A percentile compares a stretch with the other conserved stretches of the same genome.
Conservation (phyloP, 192 early-diverging fungal genomes). For the Entomortierella parvispora region DNA sequence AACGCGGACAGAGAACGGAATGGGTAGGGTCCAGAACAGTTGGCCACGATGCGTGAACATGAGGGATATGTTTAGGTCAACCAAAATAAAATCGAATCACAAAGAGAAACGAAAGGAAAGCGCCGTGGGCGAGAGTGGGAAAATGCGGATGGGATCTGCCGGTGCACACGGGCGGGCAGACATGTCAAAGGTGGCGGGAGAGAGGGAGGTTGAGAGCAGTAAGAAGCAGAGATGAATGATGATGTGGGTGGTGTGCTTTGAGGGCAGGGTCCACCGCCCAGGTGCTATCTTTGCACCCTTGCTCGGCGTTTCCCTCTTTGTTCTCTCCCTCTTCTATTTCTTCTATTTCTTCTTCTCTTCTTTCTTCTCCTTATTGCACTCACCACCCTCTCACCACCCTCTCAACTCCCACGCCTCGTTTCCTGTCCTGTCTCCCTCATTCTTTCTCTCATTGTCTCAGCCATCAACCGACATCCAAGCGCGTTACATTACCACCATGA, state of each 20-base stretch:
- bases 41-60: too few relatives aligned
- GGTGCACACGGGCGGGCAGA: background rate
- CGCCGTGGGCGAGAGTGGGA: background rate
- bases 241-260: too few relatives aligned
- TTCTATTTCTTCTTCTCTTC: background rate
- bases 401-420: background rate
- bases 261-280: background rate
- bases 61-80: too few relatives aligned
- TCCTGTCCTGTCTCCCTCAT: background rate
- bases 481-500: constrained; percentile 11
- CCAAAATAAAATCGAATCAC: too few relatives aligned
- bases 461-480: background rate
- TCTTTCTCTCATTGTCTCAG: background rate
- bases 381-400: background rate
- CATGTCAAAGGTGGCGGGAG: too few relatives aligned
- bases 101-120: background rate
- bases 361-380: background rate
- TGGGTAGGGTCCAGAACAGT: too few relatives aligned
- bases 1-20: background rate
- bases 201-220: too few relatives aligned
- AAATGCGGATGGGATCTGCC: too few relatives aligned
- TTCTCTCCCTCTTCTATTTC: background rate
- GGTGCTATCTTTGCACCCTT: too few relatives aligned
- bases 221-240: too few relatives aligned
- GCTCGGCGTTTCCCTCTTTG: background rate